Base-by-base conservation (phyloP, 345 rosid species). In the Lagerstroemia speciosa region DNA sequence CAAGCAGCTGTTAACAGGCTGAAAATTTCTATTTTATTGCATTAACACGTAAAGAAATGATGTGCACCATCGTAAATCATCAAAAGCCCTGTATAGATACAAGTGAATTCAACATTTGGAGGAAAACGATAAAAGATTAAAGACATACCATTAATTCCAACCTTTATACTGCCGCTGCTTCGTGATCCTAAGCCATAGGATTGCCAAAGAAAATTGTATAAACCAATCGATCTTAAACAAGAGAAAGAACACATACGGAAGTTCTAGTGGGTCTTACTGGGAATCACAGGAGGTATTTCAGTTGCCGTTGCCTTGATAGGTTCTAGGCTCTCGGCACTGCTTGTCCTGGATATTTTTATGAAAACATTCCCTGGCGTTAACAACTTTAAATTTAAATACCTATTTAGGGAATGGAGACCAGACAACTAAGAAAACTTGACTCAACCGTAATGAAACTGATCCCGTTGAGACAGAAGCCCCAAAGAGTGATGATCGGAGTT, bases 131-230 rank as follows among this genome's bases (percentile, higher is more conserved):
- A 58, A 29, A 27, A 58, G 63, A 6, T 30, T 20, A 58, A 0
- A 30, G 70, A 69, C 84, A 60, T 84, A 91, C 99, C 99, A 67
- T 91, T 94, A 79, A 94, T 91, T 83, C 98, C 98, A 66, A 91
- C 68, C 83, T 81, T 89, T 62, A 90, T 89, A 79, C 78, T 88
- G 69, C 86, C 87, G 53, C 77, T 75, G 72, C 81, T 80, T 48
- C 76, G 58, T 37, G 89, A 71, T 77, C 73, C 99, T 91, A 77
- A 26, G 38, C 72, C 66, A 62, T 34, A 64, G 78, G 79, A 72
- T 52, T 75, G 64, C 41, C 64, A 34, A 22, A 24, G 22, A 65
- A 40, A 6, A 61, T n/a, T 60, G 48, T 1, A 12, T 31, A 1
- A 3, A 30, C 36, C 14, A 32, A 41, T 7, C 27, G 48, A 33